Base-by-base conservation (phyloP, 164 flowering plant genomes). In the Saururus chinensis region DNA sequence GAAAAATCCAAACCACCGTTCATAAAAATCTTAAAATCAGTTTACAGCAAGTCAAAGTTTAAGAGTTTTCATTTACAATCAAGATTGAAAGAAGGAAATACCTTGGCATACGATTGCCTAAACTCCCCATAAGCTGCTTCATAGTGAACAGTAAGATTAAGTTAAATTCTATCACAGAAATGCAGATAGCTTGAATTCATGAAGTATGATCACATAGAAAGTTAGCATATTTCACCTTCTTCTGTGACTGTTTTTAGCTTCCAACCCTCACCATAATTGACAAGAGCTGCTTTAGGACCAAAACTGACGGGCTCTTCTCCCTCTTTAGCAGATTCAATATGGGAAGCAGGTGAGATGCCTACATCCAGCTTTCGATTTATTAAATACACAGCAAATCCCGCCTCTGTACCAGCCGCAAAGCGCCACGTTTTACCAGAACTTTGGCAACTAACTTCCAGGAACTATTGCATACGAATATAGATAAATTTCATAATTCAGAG, bases 271-370 rank as follows among this genome's bases (percentile, higher is more conserved):
- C 96, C 96, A 71, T 84, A 85, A 61, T 80, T 71, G 13, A 75
- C 77, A 45, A 91, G 92, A 68, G 64, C 63, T 0, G 92, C 75
- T 73, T 61, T 76, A 51, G 83, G 87, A 30, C 92, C 92, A 76
- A 91, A 91, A 72, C 61, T 77, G 21, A 91, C 66, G 26, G 97
- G 82, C 60, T 83, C 95, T 53, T 90, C 93, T 30, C 86, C 91
- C 59, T 82, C 82, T 76, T 88, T 90, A 61, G 76, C 74, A 9
- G 95, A 87, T 74, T 84, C 89, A 57, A 90, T 80, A 62, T 78
- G 64, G 30, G 62, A 70, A 61, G 79, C 88, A 9, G 68, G 67
- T 41, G 76, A 73, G 4, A 16, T 40, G 21, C 76, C 80, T 19
- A 11, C 0, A 12, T 59, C 78, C 19, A 78, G 60, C 74, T 77